Base-by-base conservation (phyloP, 225 moss, liverwort and hornwort species). In the Sphagnum contortum region DNA sequence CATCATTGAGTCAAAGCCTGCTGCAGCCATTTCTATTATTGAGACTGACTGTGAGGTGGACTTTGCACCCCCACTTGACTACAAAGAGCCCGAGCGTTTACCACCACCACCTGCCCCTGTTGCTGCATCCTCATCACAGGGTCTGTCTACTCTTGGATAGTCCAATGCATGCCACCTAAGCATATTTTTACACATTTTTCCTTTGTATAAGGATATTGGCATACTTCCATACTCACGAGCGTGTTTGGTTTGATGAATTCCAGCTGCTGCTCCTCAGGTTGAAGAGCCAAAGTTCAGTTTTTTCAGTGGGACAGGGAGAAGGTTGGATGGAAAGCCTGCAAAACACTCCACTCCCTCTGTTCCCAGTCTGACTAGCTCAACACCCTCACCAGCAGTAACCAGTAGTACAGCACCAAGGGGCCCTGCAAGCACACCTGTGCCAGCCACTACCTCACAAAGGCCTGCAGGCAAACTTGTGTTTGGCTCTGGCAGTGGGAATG, bases 1-100 rank as follows among this genome's bases (percentile, higher is more conserved):
- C 57, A 93, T 93, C 9, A 82, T 98, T 70, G 98, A 98, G 76
- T 89, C 93, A 65, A 98, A 89, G 70, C 98, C 98, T 70, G 85
- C 91, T 12, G 76, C 83, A 52, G 98, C 98, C 12, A 91, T 98
- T 59, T 98, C 98, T 12, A 89, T 98, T 45, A 98, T 98, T 70
- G 98, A 98, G 81, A 98, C 98, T 51, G 98, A 98, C 57, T 98
- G 98, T 77, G 98, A 98, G 81, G 98, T 98, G 72, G 98, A 98
- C 75, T 98, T 98, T 56, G 98, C 98, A 62, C 93, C 90, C 53
- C 98, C 98, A 3, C 85, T 98, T 66, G 98, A 98, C 72, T 98
- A 98, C 75, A 91, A 91, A 71, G 98, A 98, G 78, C 98, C 93
- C 13, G 93, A 93, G 72, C 83, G 83, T 53, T 86, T 91, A 57